Percentiles rank a stretch among this genome's conserved stretches.
These are phyloP conservation scores for Simplicillium aogashimaense DNA, from an alignment of 2,329 filamentous ascomycete genomes.

Conservation along the genomic window DNA sequence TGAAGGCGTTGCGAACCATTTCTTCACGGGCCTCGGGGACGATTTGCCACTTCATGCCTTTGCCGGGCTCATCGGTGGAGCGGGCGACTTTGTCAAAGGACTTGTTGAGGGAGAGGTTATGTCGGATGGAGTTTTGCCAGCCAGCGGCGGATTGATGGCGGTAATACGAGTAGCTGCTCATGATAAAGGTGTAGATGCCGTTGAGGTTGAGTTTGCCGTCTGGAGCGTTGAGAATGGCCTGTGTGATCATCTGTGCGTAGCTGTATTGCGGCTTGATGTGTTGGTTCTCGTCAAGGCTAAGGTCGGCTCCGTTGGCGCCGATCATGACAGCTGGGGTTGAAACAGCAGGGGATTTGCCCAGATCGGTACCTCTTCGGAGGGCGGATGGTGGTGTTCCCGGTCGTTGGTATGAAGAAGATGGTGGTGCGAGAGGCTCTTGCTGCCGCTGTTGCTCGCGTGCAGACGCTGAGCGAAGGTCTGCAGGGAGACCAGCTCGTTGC, in stretches of 20 bases:
- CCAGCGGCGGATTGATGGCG: conserved; percentile 65
- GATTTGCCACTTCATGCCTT: conserved; percentile 99
- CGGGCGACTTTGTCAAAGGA: conserved; percentile 89
- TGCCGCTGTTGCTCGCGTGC: conserved; percentile 33
- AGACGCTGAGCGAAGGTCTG: conserved; percentile 16
- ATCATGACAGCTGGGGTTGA: conserved; percentile 26
- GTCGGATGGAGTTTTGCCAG: conserved; percentile 98
- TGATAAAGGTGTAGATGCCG: conserved; percentile 92
- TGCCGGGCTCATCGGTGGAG: conserved; percentile 88
- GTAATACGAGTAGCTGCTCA: conserved; percentile 86
- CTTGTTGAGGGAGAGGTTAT: conserved; percentile 93
- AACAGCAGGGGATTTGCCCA: conserved; percentile 20
- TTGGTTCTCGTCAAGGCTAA: conserved; percentile 73
- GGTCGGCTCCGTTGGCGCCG: conserved; percentile 52
- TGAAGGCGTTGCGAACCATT: conserved; percentile 65
- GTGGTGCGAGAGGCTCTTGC: conserved; percentile 29
- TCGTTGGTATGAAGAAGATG: conserved; percentile 49
- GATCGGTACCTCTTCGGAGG: conserved; percentile 14
- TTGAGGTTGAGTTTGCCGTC: conserved; percentile 86
- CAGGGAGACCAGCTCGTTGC: conserved; percentile 51
- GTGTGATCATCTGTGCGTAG: conserved; percentile 93
- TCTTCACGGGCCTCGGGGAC: conserved; percentile 75
- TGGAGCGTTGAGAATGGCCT: conserved; percentile 79
- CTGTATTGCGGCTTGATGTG: conserved; percentile 94
- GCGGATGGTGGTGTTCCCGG: conserved; percentile 50